Evolutionary conservation across 2,329 filamentous ascomycete genomes (phyloP), one percentile per base, ranked within the genome.

Genomic region (Chaetomiaceae sp.): DNA sequence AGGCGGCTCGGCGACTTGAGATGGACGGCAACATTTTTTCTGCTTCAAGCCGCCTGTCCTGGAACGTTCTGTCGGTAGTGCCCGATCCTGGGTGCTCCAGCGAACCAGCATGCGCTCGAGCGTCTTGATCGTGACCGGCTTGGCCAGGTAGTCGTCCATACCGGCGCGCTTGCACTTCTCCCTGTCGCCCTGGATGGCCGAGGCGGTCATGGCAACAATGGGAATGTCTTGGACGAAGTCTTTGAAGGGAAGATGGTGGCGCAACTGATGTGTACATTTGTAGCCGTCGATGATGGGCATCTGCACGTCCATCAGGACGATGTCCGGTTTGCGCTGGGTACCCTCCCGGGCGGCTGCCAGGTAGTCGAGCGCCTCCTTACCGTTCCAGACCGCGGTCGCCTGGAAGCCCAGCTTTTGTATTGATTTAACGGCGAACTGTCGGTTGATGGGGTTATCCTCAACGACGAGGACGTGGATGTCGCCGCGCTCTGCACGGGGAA

Each of bases 281-380:
- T 90, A 90, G 1, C 86, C 86, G 57, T 90, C 86, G 51, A 88
- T 79, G 32, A 88, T 78, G 20, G 81, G 79, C 80, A 86, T 86
- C 62, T 86, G 83, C 1, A 86, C 81, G 58, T 88, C 84, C 84
- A 88, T 87, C 32, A 90, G 68, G 44, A 91, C 88, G 7, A 91
- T 79, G 54, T 88, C 79, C 0, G 86, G 86, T 41, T 78, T 79
- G 10, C 68, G 65, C 36, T 75, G 69, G 24, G 70, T 67, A 20
- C 70, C 73, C 7, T 65, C 58, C 18, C 73, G 70, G 1, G 79
- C 76, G 3, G 72, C 72, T 38, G 75, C 62, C 14, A 91, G 68
- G 60, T 89, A 89, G 17, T 89, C 82, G 14, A 91, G 70, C 1
- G 84, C 86, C 60, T 91, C 86, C 61, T 84, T 79, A 19, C 86